Base-by-base conservation (phyloP, 768 basidiomycete genomes). In the Lentinula guzmanii region DNA sequence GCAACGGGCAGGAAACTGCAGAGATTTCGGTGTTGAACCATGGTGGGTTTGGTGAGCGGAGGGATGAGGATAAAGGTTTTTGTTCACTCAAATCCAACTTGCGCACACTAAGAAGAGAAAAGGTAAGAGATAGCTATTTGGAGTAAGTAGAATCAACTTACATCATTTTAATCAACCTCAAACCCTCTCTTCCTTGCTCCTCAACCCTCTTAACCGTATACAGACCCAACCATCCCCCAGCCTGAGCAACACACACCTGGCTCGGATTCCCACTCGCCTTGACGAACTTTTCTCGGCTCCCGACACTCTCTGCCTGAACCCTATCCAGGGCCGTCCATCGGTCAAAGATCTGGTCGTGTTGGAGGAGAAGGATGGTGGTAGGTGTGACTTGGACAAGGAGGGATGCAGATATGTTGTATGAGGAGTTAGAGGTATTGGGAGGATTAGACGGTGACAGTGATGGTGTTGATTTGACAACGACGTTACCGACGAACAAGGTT, bases 321-420 rank as follows among this genome's bases (percentile, higher is more conserved):
- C 71, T 61, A 57, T 75, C 71, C 42, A 78, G 65, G 39, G 74
- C 74, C 9, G 66, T 68, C 68, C 82, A 86, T n/a, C 72, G 65
- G 5, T 73, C 73, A 8, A 82, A 63, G 4, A 67, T 67, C 1
- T 70, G 41, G 64, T 91, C 83, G 67, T 79, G 83, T 64, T 88
- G 81, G 4, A 90, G 70, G 21, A 91, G 71, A 21, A 75, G 69
- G 5, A 86, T 79, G 5, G 79, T 82, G 16, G 74, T 75, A 4
- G 81, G 73, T 1, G 90, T 90, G 15, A 94, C 87, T 72, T 95
- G 94, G 0, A 93, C 80, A 7, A 88, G 77, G 4, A 83, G 72
- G n/a, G 79, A 70, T 0, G 86, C 85, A 54, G 83, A 74, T 10
- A 7, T 18, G 50, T 66, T 57, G 59, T 82, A 80, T 1, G 64